Evolutionary conservation across 2,329 filamentous ascomycete species (phyloP), one percentile per base, ranked within the genome.

Genomic region (Neoarthrinium moseri): DNA sequence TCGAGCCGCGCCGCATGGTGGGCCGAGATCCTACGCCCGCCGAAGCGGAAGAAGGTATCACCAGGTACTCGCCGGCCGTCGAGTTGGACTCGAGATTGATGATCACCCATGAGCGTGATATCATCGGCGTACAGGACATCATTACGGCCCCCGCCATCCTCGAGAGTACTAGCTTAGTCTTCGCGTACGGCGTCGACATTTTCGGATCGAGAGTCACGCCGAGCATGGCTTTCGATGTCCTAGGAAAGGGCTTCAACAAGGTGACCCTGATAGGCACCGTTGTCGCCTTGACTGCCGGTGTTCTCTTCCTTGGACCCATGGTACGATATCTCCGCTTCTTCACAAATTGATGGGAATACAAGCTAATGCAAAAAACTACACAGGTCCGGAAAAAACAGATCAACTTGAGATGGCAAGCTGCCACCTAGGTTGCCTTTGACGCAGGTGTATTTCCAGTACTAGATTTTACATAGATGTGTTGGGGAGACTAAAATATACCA

Each of bases 241-340:
- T 99, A 13, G 94, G 91, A 51, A 94, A 91, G 68, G 89, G 89
- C 3, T 99, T 99, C 67, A 94, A 92, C 64, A 96, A 95, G 74
- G 63, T 91, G 46, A 87, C 91, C 56, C 80, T 99, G 61, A 66
- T 96, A 29, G 75, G 80, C 13, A 99, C 94, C 1, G 91, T 99
- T 29, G 74, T 87, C 32, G 92, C 89, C 15, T 74, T 97, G 55
- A 81, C 80, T 36, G 76, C 81, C 30, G 91, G 90, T 36, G 92
- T 96, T 13, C 66, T 84, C 53, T 80, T 89, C 46, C 73, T 97
- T 60, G 85, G 85, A 43, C 94, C 94, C 22, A 83, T 97, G 81
- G 94, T 96, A 76, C 74, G 87, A 10, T 75, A 48, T 38, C 37
- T 26, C 15, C 8, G 6, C 23, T 38, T 12, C n/a, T 23, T 6